Evolutionary conservation across 495 filamentous ascomycete species (phyloP).

Genomic region (Aspergillus panamensis): DNA sequence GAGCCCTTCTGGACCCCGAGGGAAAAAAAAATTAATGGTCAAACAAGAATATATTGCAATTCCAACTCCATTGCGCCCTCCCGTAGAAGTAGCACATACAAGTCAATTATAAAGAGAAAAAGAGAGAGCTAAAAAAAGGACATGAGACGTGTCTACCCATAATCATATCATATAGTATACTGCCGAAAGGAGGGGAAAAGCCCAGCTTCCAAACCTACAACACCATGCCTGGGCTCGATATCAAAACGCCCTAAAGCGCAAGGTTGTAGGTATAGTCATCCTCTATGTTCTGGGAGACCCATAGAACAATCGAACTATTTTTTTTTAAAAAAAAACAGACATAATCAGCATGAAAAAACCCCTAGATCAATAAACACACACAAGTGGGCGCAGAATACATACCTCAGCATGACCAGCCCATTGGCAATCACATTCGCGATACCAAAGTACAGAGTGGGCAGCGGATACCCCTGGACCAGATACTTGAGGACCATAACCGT

Average conservation of each 20-base stretch:
- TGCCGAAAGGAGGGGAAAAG: background rate
- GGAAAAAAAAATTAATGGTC: too few species aligned
- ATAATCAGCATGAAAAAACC: slow-evolving; percentile 17
- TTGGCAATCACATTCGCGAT: slow-evolving; percentile 91
- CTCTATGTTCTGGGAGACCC: slow-evolving; percentile 98
- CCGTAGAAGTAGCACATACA: background rate
- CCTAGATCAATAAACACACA: background rate
- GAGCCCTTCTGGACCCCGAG: too few species aligned
- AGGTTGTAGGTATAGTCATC: slow-evolving; percentile 98
- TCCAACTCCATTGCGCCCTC: too few species aligned
- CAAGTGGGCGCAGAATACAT: slow-evolving; percentile 26
- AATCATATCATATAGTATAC: slow-evolving; percentile 7
- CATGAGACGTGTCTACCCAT: background rate
- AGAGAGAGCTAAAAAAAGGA: background rate
- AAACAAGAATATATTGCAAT: too few species aligned
- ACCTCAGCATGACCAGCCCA: slow-evolving; percentile 83
- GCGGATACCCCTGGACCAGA: slow-evolving; percentile 70
- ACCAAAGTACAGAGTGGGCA: slow-evolving; percentile 87
- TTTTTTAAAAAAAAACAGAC: background rate
- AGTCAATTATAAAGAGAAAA: background rate
- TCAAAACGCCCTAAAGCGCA: slow-evolving; percentile 53
- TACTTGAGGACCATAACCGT: slow-evolving; percentile 91
- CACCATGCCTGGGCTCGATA: background rate
- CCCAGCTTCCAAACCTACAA: background rate
- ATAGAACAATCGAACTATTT: slow-evolving; percentile 77